Evolutionary conservation across 495 filamentous ascomycete genomes (phyloP), one percentile per base, ranked within the genome.

Genomic region (Parmelia sp.): DNA sequence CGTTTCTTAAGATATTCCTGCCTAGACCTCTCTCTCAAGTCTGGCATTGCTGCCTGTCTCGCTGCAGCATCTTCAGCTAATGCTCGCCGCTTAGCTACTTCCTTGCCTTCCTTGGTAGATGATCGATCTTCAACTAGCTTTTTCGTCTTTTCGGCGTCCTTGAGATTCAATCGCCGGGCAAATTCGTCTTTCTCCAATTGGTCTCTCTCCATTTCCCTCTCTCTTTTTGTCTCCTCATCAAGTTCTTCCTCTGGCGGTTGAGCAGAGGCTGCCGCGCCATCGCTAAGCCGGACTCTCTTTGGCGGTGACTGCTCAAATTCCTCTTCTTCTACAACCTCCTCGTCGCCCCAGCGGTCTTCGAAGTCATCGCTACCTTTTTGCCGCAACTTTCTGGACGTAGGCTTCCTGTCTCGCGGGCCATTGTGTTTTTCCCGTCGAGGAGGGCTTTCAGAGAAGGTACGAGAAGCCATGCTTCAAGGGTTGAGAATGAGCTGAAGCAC

Each of bases 1-100:
- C 94, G 80, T 78, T 97, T 98, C 76, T 90, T 90, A 35, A 98
- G 78, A 71, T 98, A 98, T 68, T 94, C 88, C 71, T 97, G 92
- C 57, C 94, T 84, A 10, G 91, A 95, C 37, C 90, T 81, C 69
- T 94, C 78, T 17, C 94, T 80, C 11, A 96, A 75, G 68, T 92
- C 90, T 14, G 85, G 84, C 76, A 94, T 85, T 11, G 85, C 86
- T 19, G 82, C 83, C 67, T 78, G 78, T 66, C 87, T 75, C 23
- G 83, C 82, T 33, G 75, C 75, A n/a, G 82, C 76, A 79, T 89
- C 83, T 69, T 89, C 86, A 19, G 85, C 88, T 65, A 89, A 71
- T 2, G 80, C 82, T 60, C 88, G 77, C 29, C 87, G 77, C 42
- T 82, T 80, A 7, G 83, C 81, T 49, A 83, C 76, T 63, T 84